These are phyloP conservation scores for Lagerstroemia speciosa DNA, from an alignment of 345 rosid genomes.

Conservation along the genomic window DNA sequence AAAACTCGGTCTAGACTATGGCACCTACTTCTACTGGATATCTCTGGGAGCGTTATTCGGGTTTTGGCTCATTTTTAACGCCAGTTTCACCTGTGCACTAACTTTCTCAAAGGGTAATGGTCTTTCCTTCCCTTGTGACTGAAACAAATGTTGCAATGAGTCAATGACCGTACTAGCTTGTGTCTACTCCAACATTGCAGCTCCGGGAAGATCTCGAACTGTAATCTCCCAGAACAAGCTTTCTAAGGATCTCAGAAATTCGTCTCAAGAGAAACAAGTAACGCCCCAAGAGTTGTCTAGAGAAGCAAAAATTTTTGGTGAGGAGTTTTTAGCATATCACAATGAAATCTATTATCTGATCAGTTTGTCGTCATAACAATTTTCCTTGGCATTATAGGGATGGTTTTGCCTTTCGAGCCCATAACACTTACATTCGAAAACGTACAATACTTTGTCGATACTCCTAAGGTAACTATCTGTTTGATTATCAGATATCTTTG, in stretches of 20 bases:
- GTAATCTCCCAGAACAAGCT: constrained; percentile 19
- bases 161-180: neutral
- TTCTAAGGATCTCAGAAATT: constrained; percentile 8
- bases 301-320: constrained; percentile 16
- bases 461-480: constrained; percentile 19
- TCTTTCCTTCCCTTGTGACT: neutral
- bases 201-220: constrained; percentile 21
- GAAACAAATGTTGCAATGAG: too few species aligned
- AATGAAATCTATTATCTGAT: neutral
- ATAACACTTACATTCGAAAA: constrained; percentile 21
- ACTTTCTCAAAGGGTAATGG: constrained; percentile 21
- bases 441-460: constrained; percentile 23
- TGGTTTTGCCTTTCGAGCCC: constrained; percentile 30
- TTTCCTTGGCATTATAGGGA: constrained; percentile 14
- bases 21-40: constrained; percentile 26
- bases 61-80: constrained; percentile 29
- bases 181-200: constrained; percentile 16
- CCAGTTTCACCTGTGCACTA: constrained; percentile 28
- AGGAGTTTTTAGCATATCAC: constrained; percentile 10
- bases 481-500: neutral
- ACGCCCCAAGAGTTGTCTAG: neutral
- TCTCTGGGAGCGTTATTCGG: constrained; percentile 32
- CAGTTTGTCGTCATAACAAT: neutral
- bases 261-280: constrained; percentile 8
- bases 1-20: constrained; percentile 25